These are phyloP conservation scores for Rhizoclosmatium sp. DNA, from an alignment of 192 early-diverging fungal species.

Conservation along the genomic window DNA sequence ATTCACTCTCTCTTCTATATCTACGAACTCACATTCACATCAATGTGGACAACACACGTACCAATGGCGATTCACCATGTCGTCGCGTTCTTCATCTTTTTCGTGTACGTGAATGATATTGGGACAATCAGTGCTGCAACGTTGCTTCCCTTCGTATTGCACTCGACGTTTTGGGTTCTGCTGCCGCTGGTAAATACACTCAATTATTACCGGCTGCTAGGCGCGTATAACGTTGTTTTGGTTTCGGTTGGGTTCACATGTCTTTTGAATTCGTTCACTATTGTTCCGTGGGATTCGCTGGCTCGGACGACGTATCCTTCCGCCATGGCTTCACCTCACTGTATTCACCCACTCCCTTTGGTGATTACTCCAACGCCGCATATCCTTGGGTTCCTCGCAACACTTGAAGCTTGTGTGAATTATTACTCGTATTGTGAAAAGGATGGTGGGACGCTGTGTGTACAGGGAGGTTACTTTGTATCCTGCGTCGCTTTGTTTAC, in stretches of 20 bases:
- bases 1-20: slow-evolving; percentile 4
- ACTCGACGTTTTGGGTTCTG: slow-evolving; percentile 6
- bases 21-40: not conserved
- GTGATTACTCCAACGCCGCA: not conserved
- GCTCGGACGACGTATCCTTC: not conserved
- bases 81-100: slow-evolving; percentile 15
- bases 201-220: not conserved
- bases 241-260: slow-evolving; percentile 1
- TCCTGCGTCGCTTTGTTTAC: not conserved
- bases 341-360: not conserved
- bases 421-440: slow-evolving; percentile 18
- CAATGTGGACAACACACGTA: not conserved
- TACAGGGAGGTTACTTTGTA: not conserved
- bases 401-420: slow-evolving; percentile 8
- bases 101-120: not conserved
- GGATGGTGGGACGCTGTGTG: not conserved
- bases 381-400: slow-evolving; percentile 1
- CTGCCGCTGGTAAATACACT: not conserved
- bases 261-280: slow-evolving; percentile 3
- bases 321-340: not conserved
- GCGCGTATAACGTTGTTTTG: not conserved
- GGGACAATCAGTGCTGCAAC: not conserved
- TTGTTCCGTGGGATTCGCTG: slow-evolving; percentile 10
- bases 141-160: not conserved
- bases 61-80: slow-evolving; percentile 2